Evolutionary conservation across 495 filamentous ascomycete species (phyloP), one percentile per base, ranked within the genome.

Genomic region (Venustampulla echinocandica): DNA sequence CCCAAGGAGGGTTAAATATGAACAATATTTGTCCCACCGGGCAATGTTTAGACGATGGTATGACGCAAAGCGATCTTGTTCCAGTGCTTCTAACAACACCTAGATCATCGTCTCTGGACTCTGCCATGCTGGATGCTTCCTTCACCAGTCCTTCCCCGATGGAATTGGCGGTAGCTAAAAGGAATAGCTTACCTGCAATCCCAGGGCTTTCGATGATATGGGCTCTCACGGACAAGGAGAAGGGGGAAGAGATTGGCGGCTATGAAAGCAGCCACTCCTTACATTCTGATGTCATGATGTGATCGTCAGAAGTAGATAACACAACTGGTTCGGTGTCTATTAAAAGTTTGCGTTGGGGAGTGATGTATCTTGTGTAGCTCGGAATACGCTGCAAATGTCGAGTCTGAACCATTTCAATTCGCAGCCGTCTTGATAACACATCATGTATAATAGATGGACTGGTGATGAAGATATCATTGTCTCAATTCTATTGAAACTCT

Each of bases 401-500:
- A n/a, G n/a, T n/a, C n/a, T n/a, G n/a, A n/a, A n/a, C n/a, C n/a
- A n/a, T n/a, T n/a, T n/a, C n/a, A n/a, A n/a, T n/a, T n/a, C n/a
- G n/a, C n/a, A n/a, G n/a, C n/a, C n/a, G n/a, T n/a, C n/a, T n/a
- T n/a, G n/a, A n/a, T n/a, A n/a, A n/a, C n/a, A n/a, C n/a, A n/a
- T n/a, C n/a, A n/a, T n/a, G n/a, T n/a, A n/a, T n/a, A n/a, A n/a
- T n/a, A n/a, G n/a, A n/a, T n/a, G n/a, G n/a, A n/a, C n/a, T n/a
- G n/a, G n/a, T n/a, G n/a, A n/a, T n/a, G n/a, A n/a, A n/a, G n/a
- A 9, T 1, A 22, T 20, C 3, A 4, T 9, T 23, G 10, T n/a
- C 7, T 15, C 17, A 17, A 15, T n/a, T 19, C 18, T 33, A 42
- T 40, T 72, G 71, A 64, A 82, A 82, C 54, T 82, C 78, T 6